Conservation (phyloP, 257 asterid genomes). For the Anisodus acutangulus region DNA sequence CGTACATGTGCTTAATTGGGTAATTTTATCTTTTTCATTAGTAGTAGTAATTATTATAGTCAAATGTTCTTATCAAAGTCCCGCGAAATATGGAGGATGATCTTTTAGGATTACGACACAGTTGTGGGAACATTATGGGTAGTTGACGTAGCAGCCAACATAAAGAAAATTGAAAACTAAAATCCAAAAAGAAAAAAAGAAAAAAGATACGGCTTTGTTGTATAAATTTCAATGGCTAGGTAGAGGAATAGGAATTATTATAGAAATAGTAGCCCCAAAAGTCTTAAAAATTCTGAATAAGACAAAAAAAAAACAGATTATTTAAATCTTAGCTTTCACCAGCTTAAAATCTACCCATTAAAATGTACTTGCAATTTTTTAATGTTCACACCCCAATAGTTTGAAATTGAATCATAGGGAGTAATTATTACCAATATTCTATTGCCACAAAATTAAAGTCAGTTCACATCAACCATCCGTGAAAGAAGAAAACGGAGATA, state of each 20-base stretch:
- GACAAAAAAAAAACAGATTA: neutral
- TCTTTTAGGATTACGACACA: neutral
- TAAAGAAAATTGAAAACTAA: neutral
- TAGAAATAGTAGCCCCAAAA: conserved; percentile 25
- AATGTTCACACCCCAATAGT: conserved; percentile 39
- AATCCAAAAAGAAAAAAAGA: neutral
- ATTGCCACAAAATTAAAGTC: conserved; percentile 43
- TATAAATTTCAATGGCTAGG: conserved; percentile 40
- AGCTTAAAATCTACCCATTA: conserved; percentile 38
- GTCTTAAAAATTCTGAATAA: neutral
- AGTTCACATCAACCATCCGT: conserved; percentile 58
- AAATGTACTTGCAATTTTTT: conserved; percentile 12
- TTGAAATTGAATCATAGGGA: conserved; percentile 13
- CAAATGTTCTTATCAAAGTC: conserved; percentile 25
- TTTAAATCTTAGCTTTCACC: conserved; percentile 15
- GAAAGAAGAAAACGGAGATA: conserved; percentile 32
- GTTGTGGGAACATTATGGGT: conserved; percentile 30
- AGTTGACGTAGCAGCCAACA: conserved; percentile 34
- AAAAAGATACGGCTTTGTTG: conserved; percentile 1
- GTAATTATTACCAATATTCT: conserved; percentile 28
- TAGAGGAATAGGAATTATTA: conserved; percentile 27
- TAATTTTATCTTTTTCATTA: neutral
- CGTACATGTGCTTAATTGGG: conserved; percentile 25
- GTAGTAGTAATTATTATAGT: neutral
- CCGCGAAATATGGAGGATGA: conserved; percentile 40